These are phyloP conservation scores for Hemisphaericaspora lyxosophila DNA, from an alignment of 1,139 yeast genomes.

Conservation along the genomic window DNA sequence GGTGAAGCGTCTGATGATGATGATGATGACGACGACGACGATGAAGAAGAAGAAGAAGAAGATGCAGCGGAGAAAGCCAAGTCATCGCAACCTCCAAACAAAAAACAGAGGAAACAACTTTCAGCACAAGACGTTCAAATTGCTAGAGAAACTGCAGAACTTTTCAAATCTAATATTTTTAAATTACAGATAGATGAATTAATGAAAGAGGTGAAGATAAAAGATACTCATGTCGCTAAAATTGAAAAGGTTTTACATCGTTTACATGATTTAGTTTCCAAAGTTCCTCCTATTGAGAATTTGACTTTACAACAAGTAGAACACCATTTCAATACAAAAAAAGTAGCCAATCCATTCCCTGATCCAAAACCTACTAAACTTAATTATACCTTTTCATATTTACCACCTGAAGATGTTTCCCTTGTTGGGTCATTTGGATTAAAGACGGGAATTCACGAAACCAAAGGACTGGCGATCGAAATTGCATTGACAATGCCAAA, in stretches of 20 bases:
- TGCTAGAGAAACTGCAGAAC: constrained; percentile 90
- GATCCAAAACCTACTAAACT: constrained; percentile 78
- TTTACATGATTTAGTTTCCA: constrained; percentile 66
- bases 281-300: constrained; percentile 55
- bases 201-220: constrained; percentile 71
- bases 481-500: constrained; percentile 81
- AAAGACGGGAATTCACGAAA: constrained; percentile 61
- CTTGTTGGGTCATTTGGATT: constrained; percentile 89
- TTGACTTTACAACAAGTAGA: constrained; percentile 57
- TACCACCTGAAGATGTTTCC: constrained; percentile 72
- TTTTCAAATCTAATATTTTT: constrained; percentile 91
- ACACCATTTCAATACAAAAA: constrained; percentile 43
- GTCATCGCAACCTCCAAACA: constrained; percentile 25
- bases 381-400: constrained; percentile 69
- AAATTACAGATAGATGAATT: constrained; percentile 92
- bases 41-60: constrained; percentile 15
- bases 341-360: constrained; percentile 75
- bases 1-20: constrained; percentile 15
- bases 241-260: constrained; percentile 79
- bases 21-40: constrained; percentile 12
- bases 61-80: constrained; percentile 15
- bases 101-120: constrained; percentile 42
- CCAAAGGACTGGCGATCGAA: constrained; percentile 66
- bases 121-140: constrained; percentile 86
- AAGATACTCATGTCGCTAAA: constrained; percentile 62